Percentiles rank a stretch among this genome's conserved stretches.
Evolutionary conservation across 352 stramenopile species (phyloP).

Genomic region (Phytophthora macrochlamydospora): DNA sequence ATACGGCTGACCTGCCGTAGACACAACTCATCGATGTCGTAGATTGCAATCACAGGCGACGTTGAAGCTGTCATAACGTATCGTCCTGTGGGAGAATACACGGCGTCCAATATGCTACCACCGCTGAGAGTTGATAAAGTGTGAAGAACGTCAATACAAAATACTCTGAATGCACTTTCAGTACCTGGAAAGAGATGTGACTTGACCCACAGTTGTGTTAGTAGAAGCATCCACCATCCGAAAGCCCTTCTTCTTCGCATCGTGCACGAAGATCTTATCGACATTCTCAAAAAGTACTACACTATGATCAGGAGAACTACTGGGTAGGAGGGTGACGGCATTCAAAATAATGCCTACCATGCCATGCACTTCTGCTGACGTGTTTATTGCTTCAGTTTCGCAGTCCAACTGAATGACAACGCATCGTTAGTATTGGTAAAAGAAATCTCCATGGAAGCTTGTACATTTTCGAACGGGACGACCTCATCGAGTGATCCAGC

Average conservation of each 20-base stretch:
- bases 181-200: neutral
- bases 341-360: slow-evolving; percentile 31
- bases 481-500: slow-evolving; percentile 5
- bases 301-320: neutral
- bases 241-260: slow-evolving; percentile 36
- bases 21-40: slow-evolving; percentile 51
- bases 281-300: slow-evolving; percentile 42
- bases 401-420: slow-evolving; percentile 21
- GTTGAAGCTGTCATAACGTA: slow-evolving; percentile 57
- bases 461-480: slow-evolving; percentile 11
- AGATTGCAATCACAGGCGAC: slow-evolving; percentile 57
- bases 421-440: neutral
- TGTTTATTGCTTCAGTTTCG: slow-evolving; percentile 39
- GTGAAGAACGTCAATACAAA: neutral
- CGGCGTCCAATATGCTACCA: slow-evolving; percentile 40
- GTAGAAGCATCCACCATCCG: slow-evolving; percentile 38
- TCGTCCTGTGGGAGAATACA: slow-evolving; percentile 45
- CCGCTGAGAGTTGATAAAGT: neutral
- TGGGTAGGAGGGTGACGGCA: too few species aligned
- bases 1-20: slow-evolving; percentile 44
- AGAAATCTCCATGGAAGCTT: neutral
- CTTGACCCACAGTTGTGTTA: slow-evolving; percentile 24
- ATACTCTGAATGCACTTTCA: too few species aligned
- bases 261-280: slow-evolving; percentile 46
- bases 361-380: slow-evolving; percentile 45